phyloP scores from a whole-genome alignment of 768 basidiomycete genomes.

The Antrodiella citrinella region DNA sequence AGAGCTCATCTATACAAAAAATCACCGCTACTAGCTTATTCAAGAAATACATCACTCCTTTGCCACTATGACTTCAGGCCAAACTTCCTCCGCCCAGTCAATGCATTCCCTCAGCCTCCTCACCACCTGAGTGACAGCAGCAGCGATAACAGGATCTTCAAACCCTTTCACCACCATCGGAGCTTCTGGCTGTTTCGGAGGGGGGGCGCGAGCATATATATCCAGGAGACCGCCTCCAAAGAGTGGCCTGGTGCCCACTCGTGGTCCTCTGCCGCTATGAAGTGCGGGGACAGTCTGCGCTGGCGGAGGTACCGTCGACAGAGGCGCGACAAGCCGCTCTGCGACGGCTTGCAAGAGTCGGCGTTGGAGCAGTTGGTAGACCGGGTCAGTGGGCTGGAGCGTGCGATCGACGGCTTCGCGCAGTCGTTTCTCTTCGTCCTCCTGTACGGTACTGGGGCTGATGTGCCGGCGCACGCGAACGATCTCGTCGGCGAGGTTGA shows the following conservation, averaged over 20 bases:
- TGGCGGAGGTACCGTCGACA: not conserved
- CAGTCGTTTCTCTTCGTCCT: slow-evolving; percentile 41
- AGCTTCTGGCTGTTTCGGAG: slow-evolving; percentile 2
- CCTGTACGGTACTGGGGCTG: slow-evolving; percentile 9
- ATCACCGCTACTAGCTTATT: too few relatives aligned
- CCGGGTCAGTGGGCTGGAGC: slow-evolving; percentile 53
- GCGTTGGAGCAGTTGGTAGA: slow-evolving; percentile 53
- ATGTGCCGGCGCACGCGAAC: slow-evolving; percentile 39
- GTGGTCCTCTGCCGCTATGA: slow-evolving; percentile 15
- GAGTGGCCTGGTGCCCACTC: slow-evolving; percentile 4
- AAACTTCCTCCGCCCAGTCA: slow-evolving; percentile 49
- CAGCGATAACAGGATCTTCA: slow-evolving; percentile 50
- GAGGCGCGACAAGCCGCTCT: slow-evolving; percentile 17
- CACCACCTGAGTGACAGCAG: slow-evolving; percentile 34
- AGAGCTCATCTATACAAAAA: too few relatives aligned
- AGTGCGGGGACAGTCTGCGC: slow-evolving; percentile 9
- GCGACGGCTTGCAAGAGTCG: slow-evolving; percentile 41
- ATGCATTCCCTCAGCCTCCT: slow-evolving; percentile 32
- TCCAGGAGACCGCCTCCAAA: slow-evolving; percentile 7
- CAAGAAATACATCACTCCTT: too few relatives aligned
- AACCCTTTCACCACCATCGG: slow-evolving; percentile 48
- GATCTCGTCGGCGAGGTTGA: slow-evolving; percentile 71
- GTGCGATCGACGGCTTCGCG: slow-evolving; percentile 59
- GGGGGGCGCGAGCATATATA: not conserved
- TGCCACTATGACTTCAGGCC: slow-evolving; percentile 33